Conservation (phyloP, 352 stramenopile species). For the Phytopythium montanum region DNA sequence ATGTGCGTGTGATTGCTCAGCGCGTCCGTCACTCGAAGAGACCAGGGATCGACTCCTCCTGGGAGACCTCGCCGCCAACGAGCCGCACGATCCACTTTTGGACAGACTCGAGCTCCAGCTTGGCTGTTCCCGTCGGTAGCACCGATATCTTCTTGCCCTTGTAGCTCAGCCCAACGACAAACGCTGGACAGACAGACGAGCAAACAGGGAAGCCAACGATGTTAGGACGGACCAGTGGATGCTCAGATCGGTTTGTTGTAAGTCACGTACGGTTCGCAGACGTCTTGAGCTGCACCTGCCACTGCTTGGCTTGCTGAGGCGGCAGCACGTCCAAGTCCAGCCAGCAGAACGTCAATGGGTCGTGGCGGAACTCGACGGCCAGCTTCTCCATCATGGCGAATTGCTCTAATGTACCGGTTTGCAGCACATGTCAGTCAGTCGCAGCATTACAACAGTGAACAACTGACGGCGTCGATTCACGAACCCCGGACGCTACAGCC, state of each 20-base stretch:
- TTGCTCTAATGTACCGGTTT: slow-evolving; percentile 38
- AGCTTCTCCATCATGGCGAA: slow-evolving; percentile 63
- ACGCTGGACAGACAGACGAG: slow-evolving; percentile 23
- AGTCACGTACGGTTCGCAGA: slow-evolving; percentile 25
- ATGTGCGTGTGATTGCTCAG: not conserved
- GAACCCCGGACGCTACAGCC: slow-evolving; percentile 60
- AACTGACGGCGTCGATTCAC: not conserved
- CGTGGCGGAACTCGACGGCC: slow-evolving; percentile 57
- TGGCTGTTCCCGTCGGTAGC: slow-evolving; percentile 12
- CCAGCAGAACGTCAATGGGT: slow-evolving; percentile 82
- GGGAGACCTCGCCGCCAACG: slow-evolving; percentile 50
- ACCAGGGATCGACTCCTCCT: slow-evolving; percentile 25
- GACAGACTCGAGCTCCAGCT: slow-evolving; percentile 29
- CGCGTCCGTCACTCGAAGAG: slow-evolving; percentile 37
- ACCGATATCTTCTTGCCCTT: slow-evolving; percentile 68
- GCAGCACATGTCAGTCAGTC: not conserved
- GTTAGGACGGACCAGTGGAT: not conserved
- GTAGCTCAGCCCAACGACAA: slow-evolving; percentile 50
- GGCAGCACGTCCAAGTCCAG: slow-evolving; percentile 39
- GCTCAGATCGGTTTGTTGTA: not conserved
- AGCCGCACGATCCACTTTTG: slow-evolving; percentile 64
- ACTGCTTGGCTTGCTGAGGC: slow-evolving; percentile 14
- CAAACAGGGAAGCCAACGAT: not conserved
- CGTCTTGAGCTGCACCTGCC: slow-evolving; percentile 42
- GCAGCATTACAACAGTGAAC: not conserved